Base-by-base conservation (phyloP, 495 filamentous ascomycete species). In the Tuber melanosporum region DNA sequence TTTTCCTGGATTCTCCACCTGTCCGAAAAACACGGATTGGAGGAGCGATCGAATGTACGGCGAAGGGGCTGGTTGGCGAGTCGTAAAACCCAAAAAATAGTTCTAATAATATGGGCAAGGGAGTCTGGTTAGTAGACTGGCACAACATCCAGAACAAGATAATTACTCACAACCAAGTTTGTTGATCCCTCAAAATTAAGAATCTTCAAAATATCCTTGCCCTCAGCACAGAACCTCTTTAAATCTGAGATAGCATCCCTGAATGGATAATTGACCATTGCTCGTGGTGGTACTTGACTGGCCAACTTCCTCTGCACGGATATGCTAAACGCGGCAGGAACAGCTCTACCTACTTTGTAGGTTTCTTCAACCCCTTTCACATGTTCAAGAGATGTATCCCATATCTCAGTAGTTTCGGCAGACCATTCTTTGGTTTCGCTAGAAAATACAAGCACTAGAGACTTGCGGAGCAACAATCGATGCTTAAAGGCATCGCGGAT, bases 281-380 rank as follows among this genome's bases (percentile, higher is more conserved):
- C 93, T 42, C 95, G 90, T 41, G 95, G 96, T 6, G 95, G 95
- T 73, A 97, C 93, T 7, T 93, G 97, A 81, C 93, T 97, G 12
- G 95, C 93, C 8, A 99, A 86, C 77, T 90, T 91, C 19, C 96
- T 89, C 82, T 99, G 95, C 17, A 98, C 88, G 84, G 96, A 97
- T 46, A 90, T 88, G 80, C 94, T 97, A 84, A 97, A 98, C 3
- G 95, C 89, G 52, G 91, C 90, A 19, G 90, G 87, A 3, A 95
- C 90, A 2, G 89, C 84, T 77, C 87, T 91, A 6, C 90, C 93
- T n/a, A 94, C 81, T 0, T 84, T 76, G 26, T 89, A 86, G 0
- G 91, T 89, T 57, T 88, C 85, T 72, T 87, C 84, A 76, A 95
- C 85, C 36, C 83, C 73, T 69, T 85, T 84, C 43, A 92, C 70